These are phyloP conservation scores for Calonectria naviculata DNA, from an alignment of 2,329 filamentous ascomycete species.

Conservation along the genomic window DNA sequence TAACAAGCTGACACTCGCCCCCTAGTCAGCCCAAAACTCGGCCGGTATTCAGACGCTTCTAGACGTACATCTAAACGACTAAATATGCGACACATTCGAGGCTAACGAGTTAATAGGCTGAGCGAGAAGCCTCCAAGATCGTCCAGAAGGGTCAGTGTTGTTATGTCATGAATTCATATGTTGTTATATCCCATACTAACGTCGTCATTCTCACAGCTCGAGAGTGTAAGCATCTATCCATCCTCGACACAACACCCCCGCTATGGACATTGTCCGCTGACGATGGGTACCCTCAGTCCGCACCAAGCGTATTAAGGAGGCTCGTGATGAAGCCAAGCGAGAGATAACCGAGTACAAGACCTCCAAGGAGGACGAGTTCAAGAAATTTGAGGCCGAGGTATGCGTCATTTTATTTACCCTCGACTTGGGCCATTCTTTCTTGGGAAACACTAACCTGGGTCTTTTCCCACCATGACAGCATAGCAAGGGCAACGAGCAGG, in stretches of 20 bases:
- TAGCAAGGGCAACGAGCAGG: constrained; percentile 85
- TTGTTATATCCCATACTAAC: constrained; percentile 41
- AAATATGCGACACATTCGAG: not conserved
- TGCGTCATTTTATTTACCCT: constrained; percentile 13
- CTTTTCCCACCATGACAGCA: constrained; percentile 70
- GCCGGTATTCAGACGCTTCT: constrained; percentile 98
- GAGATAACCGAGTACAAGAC: constrained; percentile 94
- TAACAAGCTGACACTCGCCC: constrained; percentile 35
- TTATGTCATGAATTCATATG: constrained; percentile 12
- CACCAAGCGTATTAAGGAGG: constrained; percentile 97
- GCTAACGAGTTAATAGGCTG: constrained; percentile 71
- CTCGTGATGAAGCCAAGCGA: constrained; percentile 95
- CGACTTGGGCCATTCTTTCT: too few relatives aligned
- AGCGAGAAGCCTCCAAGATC: constrained; percentile 99
- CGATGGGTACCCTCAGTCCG: constrained; percentile 59
- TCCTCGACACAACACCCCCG: not conserved
- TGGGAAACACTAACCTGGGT: constrained; percentile 12
- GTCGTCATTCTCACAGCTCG: constrained; percentile 66
- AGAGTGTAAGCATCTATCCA: constrained; percentile 77
- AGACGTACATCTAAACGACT: constrained; percentile 76
- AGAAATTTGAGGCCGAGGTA: constrained; percentile 86
- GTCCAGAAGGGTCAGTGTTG: constrained; percentile 85
- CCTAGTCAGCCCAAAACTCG: constrained; percentile 96
- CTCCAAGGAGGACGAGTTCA: constrained; percentile 93
- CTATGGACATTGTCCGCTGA: constrained; percentile 8